Evolutionary conservation across 192 early-diverging fungal genomes (phyloP).

Genomic region (Coemansia sp.): DNA sequence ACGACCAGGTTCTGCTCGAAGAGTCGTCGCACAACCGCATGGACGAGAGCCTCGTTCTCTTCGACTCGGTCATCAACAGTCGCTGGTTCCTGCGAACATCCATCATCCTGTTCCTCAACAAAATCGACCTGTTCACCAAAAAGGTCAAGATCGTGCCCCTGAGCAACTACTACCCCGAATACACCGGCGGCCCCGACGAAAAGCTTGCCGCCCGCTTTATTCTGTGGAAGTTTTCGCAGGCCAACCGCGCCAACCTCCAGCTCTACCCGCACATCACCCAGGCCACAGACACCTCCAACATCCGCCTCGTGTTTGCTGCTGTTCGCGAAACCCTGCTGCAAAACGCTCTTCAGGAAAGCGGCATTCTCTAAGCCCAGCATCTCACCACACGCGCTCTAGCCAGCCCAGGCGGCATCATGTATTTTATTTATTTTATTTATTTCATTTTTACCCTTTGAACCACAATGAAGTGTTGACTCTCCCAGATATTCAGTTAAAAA

Average conservation of each 20-base stretch:
- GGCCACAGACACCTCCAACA: slow-evolving; percentile 90
- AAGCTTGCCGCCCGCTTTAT: slow-evolving; percentile 86
- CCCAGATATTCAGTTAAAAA: too few relatives aligned
- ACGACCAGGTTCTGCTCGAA: slow-evolving; percentile 88
- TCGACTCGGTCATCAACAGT: slow-evolving; percentile 90
- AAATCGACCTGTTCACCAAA: slow-evolving; percentile 82
- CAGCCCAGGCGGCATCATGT: slow-evolving; percentile 1
- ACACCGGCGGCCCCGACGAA: slow-evolving; percentile 71
- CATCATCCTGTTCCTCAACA: slow-evolving; percentile 93
- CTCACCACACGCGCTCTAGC: neutral
- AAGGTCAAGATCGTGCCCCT: slow-evolving; percentile 79
- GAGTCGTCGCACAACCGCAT: slow-evolving; percentile 88
- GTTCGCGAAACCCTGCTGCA: slow-evolving; percentile 92
- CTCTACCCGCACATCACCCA: slow-evolving; percentile 89
- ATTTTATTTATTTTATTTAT: slow-evolving; percentile 7
- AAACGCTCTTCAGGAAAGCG: slow-evolving; percentile 77
- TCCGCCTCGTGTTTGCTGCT: slow-evolving; percentile 85
- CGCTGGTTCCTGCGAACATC: slow-evolving; percentile 90
- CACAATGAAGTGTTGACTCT: neutral
- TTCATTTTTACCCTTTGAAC: neutral
- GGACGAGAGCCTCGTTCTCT: slow-evolving; percentile 85
- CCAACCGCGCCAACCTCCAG: slow-evolving; percentile 76
- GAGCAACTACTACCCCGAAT: slow-evolving; percentile 86
- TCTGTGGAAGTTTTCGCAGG: slow-evolving; percentile 83
- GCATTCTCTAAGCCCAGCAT: slow-evolving; percentile 58